Percentiles rank a stretch among this genome's conserved stretches.
phyloP scores from a whole-genome alignment of 192 early-diverging fungal species.

The Jimgerdemannia lactiflua region DNA sequence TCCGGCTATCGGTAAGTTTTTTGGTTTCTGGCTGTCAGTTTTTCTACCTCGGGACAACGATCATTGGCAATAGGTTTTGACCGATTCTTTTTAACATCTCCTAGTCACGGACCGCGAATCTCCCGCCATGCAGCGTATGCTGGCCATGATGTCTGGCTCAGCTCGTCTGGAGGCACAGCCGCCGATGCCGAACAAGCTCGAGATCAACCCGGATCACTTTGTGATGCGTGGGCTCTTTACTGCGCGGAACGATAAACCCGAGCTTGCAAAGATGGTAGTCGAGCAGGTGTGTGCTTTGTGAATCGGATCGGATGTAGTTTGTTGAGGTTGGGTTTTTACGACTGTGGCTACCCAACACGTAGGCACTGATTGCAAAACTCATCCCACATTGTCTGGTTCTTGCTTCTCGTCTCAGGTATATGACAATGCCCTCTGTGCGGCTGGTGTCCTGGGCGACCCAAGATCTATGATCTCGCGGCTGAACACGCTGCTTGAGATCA shows the following conservation, averaged over 20 bases:
- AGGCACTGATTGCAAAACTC: too few species aligned
- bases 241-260: constrained; percentile 54
- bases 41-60: neutral
- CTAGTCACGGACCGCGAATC: constrained; percentile 69
- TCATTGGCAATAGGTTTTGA: neutral
- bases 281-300: constrained; percentile 46
- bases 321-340: neutral
- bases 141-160: constrained; percentile 60
- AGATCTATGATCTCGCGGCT: constrained; percentile 73
- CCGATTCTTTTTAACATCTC: neutral
- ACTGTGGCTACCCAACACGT: neutral
- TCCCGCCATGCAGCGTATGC: constrained; percentile 66
- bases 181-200: constrained; percentile 62
- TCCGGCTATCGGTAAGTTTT: constrained; percentile 56
- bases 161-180: constrained; percentile 50
- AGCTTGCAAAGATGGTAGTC: constrained; percentile 63
- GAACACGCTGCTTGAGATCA: constrained; percentile 54
- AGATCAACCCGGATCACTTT: constrained; percentile 70
- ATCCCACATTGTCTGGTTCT: neutral
- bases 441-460: constrained; percentile 76
- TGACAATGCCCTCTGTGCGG: constrained; percentile 77
- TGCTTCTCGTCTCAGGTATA: constrained; percentile 33
- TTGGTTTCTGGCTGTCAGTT: neutral
- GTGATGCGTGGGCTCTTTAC: constrained; percentile 65
- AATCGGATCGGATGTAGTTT: too few species aligned